Evolutionary conservation across 345 rosid species (phyloP).

Genomic region (Angophora floribunda): DNA sequence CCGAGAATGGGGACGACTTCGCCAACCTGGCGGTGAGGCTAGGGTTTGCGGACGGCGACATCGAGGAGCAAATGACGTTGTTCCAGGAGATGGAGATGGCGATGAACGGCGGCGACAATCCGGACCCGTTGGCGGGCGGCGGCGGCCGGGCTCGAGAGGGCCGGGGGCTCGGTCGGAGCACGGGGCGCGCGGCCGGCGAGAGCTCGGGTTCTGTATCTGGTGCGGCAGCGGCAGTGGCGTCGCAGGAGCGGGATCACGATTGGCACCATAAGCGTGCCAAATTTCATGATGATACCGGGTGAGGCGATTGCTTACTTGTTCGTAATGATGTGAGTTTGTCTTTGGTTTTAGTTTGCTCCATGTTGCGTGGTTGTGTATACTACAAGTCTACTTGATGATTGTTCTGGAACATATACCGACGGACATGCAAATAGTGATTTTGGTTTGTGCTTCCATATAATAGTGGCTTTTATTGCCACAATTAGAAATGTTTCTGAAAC

Average conservation of each 20-base stretch:
- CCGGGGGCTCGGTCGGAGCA: background rate
- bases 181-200: slow-evolving; percentile 39
- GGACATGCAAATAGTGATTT: background rate
- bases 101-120: slow-evolving; percentile 1
- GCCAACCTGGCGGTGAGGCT: slow-evolving; percentile 10
- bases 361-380: background rate
- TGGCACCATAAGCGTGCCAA: slow-evolving; percentile 76
- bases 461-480: background rate
- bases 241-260: slow-evolving; percentile 34
- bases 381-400: background rate
- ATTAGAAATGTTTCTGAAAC: background rate
- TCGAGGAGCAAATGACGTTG: background rate
- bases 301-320: slow-evolving; percentile 10
- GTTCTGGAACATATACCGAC: background rate
- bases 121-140: background rate
- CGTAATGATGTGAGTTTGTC: background rate
- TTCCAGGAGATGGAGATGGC: background rate
- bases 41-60: background rate
- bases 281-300: slow-evolving; percentile 41
- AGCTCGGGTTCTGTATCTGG: slow-evolving; percentile 20
- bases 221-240: background rate
- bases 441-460: background rate
- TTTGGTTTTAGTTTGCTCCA: background rate
- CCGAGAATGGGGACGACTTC: slow-evolving; percentile 16
- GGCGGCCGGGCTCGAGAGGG: slow-evolving; percentile 9